phyloP scores from a whole-genome alignment of 1,284 basidiomycete genomes.

The Ustilago lituana region DNA sequence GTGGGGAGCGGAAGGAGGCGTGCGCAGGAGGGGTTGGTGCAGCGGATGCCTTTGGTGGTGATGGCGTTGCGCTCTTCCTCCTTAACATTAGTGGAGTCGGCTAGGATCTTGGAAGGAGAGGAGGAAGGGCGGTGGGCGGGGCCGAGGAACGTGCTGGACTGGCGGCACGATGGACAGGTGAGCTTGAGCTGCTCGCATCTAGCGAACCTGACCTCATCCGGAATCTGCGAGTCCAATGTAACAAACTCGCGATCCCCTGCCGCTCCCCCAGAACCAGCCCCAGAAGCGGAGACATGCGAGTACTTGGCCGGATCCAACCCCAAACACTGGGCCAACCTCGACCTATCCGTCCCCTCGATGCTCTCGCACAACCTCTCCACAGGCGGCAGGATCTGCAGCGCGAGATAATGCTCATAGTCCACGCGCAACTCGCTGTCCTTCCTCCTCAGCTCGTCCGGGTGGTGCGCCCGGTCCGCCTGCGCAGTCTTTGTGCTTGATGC shows the following conservation, averaged over 20 bases:
- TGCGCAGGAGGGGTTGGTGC: constrained; percentile 30
- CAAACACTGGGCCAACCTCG: constrained; percentile 90
- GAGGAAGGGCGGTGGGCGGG: constrained; percentile 19
- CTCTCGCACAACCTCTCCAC: constrained; percentile 94
- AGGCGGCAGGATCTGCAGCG: constrained; percentile 90
- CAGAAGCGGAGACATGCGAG: constrained; percentile 54
- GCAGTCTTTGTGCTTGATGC: constrained; percentile 76
- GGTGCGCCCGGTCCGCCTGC: constrained; percentile 89
- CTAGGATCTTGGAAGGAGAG: background rate
- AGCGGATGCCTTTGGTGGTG: constrained; percentile 40
- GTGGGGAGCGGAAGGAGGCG: constrained; percentile 31
- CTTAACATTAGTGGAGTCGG: constrained; percentile 20
- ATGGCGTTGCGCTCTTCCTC: constrained; percentile 27
- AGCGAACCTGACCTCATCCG: constrained; percentile 81
- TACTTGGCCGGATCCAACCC: constrained; percentile 88
- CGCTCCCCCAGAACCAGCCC: constrained; percentile 36
- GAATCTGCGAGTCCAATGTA: constrained; percentile 87
- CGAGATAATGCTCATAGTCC: constrained; percentile 85
- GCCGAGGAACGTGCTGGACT: constrained; percentile 34
- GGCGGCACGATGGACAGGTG: constrained; percentile 51
- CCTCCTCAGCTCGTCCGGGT: constrained; percentile 89
- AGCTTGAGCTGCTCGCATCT: constrained; percentile 52
- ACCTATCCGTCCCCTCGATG: constrained; percentile 92
- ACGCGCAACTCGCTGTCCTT: constrained; percentile 57
- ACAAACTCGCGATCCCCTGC: constrained; percentile 74